Percentiles rank a stretch among this genome's conserved stretches.
Evolutionary conservation across 83 land plant species (phyloP).

Genomic region (Picea mariana): DNA sequence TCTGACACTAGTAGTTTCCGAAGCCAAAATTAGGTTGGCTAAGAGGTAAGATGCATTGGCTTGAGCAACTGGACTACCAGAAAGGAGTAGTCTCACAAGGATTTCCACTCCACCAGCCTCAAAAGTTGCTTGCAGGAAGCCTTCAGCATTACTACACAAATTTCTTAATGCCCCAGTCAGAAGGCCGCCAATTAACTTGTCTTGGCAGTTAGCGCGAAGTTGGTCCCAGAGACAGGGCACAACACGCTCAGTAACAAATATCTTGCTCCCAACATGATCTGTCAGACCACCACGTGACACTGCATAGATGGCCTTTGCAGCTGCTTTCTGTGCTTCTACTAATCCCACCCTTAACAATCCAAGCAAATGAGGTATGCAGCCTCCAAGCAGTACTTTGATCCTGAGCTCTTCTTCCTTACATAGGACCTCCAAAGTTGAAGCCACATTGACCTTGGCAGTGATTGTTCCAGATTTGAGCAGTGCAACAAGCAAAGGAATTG

Average conservation of each 20-base stretch:
- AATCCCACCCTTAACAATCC: too few relatives aligned
- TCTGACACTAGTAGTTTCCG: conserved; percentile 38
- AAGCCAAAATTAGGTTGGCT: conserved; percentile 65
- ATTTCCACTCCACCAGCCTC: conserved; percentile 81
- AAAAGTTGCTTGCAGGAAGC: conserved; percentile 71
- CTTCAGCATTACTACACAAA: conserved; percentile 71
- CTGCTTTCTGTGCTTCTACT: too few relatives aligned
- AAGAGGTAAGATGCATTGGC: conserved; percentile 71
- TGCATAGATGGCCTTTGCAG: conserved; percentile 71
- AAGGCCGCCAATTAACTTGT: conserved; percentile 64
- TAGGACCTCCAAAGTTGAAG: too few relatives aligned
- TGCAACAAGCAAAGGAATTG: too few relatives aligned
- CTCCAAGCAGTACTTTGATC: too few relatives aligned
- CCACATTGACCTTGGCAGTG: too few relatives aligned
- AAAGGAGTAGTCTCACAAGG: conserved; percentile 53
- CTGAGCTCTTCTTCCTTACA: too few relatives aligned
- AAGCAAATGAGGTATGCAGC: too few relatives aligned
- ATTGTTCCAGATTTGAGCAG: too few relatives aligned
- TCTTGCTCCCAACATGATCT: conserved; percentile 79
- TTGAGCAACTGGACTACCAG: conserved; percentile 51
- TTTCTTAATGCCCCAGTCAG: conserved; percentile 80
- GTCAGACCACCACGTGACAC: conserved; percentile 67
- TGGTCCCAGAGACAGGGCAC: conserved; percentile 79
- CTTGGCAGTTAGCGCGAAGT: conserved; percentile 45
- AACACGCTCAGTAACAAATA: conserved; percentile 87